Percentiles rank a stretch among this genome's conserved stretches.
phyloP scores from a whole-genome alignment of 1,284 basidiomycete genomes.

The Microbotryum intermedium region DNA sequence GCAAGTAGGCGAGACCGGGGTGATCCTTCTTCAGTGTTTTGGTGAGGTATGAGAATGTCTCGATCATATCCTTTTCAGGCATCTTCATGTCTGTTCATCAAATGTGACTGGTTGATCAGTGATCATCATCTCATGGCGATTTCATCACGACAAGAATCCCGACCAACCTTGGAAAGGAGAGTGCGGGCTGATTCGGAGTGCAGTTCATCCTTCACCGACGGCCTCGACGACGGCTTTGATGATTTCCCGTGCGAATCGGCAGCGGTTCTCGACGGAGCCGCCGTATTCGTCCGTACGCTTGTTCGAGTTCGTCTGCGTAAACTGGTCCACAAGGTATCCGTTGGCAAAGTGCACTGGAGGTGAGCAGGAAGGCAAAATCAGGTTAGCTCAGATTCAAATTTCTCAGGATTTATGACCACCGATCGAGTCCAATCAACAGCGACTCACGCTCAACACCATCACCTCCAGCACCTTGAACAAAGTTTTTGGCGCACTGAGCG shows the following conservation, averaged over 20 bases:
- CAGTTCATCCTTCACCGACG: conserved; percentile 47
- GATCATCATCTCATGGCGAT: not conserved
- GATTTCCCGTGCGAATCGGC: conserved; percentile 49
- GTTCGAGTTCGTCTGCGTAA: conserved; percentile 47
- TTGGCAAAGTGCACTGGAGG: conserved; percentile 11
- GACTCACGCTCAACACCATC: conserved; percentile 54
- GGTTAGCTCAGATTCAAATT: conserved; percentile 44
- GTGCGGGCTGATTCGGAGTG: conserved; percentile 51
- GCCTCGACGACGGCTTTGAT: conserved; percentile 46
- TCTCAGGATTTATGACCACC: conserved; percentile 12
- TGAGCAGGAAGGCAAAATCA: conserved; percentile 43
- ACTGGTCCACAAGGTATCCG: conserved; percentile 53
- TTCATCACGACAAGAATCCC: not conserved
- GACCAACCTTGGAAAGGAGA: conserved; percentile 21
- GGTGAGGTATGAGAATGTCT: conserved; percentile 38
- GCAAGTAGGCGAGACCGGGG: conserved; percentile 37
- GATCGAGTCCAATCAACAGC: conserved; percentile 45
- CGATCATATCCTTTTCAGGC: conserved; percentile 27
- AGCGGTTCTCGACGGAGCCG: conserved; percentile 50
- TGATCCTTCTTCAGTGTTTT: conserved; percentile 39
- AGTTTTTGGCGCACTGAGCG: conserved; percentile 47
- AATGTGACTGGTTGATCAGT: conserved; percentile 41
- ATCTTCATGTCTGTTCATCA: conserved; percentile 40
- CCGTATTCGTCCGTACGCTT: conserved; percentile 54
- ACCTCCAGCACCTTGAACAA: conserved; percentile 52